Evolutionary conservation across 2,329 filamentous ascomycete genomes (phyloP), one percentile per base, ranked within the genome.

Genomic region (Fusarium aywerte): DNA sequence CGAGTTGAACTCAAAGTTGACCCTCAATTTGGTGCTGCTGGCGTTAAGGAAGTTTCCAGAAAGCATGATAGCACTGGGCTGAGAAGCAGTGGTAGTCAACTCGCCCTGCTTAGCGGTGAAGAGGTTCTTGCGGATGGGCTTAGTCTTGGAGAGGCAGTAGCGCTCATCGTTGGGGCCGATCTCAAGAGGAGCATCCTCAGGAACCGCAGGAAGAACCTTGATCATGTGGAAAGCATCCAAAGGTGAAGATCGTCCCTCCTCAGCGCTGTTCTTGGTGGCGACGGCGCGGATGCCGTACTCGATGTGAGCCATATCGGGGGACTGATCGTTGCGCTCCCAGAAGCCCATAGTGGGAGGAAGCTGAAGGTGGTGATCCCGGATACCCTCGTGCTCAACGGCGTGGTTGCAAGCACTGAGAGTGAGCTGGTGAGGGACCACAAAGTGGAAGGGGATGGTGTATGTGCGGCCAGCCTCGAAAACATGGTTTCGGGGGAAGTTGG

Each of bases 331-430:
- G 65, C 78, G 80, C 56, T 83, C 80, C 84, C 85, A 87, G 69
- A 75, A 77, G 8, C 81, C 82, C 57, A 87, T 75, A 12, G 83
- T 83, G 0, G 86, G 85, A 2, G 85, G 86, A 21, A 87, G 78
- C 13, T 81, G 79, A 36, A 85, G 75, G 76, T 88, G 86, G 44
- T 83, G 79, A 32, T 85, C 84, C 52, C 80, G 79, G 29, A 88
- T 78, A 44, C 77, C 77, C n/a, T 78, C 76, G 38, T 79, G 79
- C 38, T 78, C 76, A 53, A 81, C 79, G 27, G 74, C 68, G 76
- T 88, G 85, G 69, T 78, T 83, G 79, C 86, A 88, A 18, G 85
- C 84, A 59, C 81, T 81, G 48, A 87, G 78, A 18, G 85, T 87
- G 60, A 88, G 82, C 53, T 87, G 82, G 66, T 80, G 79, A n/a